Evolutionary conservation across 768 basidiomycete genomes (phyloP), one percentile per base, ranked within the genome.

Genomic region (Coprinopsis marcescibilis): DNA sequence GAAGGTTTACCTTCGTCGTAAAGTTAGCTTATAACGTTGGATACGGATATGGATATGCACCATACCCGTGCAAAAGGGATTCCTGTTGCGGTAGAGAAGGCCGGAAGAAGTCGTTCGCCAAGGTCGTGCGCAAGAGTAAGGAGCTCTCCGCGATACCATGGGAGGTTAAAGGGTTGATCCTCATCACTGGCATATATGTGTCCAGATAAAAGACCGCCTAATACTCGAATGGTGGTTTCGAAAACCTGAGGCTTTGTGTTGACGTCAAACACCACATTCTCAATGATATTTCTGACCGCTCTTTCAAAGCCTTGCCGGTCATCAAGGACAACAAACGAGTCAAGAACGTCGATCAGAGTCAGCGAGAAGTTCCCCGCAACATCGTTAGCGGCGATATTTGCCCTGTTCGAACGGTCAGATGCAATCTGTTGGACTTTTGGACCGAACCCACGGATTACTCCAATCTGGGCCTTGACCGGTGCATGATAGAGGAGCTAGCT

Each of bases 221-320:
- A 70, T 4, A 93, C 90, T 21, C 94, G 81, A 46, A 98, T 98
- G 1, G 90, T 97, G 8, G 89, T 89, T 69, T 99, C 95, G 58
- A 99, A 99, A 3, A 98, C 86, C 73, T 99, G 95, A n/a, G 96
- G 92, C 63, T 83, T 90, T 33, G 90, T 91, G 64, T 97, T 84
- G 48, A 92, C 85, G 60, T 97, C 89, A 62, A 96, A 97, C 1
- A 83, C 83, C 30, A 96, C 88, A 75, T 78, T 81, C 44, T 80
- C 65, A 42, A 95, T 85, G 45, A 92, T 78, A 52, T 87, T 80
- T 49, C 77, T 79, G 43, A 98, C 84, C 2, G 90, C 93, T n/a
- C 69, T 70, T 56, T 89, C 85, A 57, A 96, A 97, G 4, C 84
- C 88, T 42, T 68, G 58, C 19, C 76, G 77, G 57, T 94, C 89